Evolutionary conservation across 345 rosid species (phyloP).

Genomic region (Acer negundo): DNA sequence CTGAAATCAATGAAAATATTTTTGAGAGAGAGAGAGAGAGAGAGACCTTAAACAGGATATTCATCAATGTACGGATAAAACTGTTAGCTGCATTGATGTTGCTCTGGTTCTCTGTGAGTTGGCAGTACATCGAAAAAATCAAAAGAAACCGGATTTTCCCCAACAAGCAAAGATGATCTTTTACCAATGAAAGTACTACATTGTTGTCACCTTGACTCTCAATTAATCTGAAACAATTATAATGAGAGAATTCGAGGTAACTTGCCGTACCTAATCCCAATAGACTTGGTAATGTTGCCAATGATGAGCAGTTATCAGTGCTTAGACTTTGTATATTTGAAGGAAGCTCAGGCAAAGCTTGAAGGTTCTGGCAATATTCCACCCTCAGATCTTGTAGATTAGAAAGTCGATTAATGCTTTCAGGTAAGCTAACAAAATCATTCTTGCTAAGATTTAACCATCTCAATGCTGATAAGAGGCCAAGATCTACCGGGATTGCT

Average conservation of each 20-base stretch:
- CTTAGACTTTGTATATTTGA: background rate
- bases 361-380: conserved; percentile 16
- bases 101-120: background rate
- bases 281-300: background rate
- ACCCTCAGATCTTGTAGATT: background rate
- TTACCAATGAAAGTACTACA: conserved; percentile 1
- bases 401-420: background rate
- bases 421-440: conserved; percentile 5
- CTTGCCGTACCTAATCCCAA: background rate
- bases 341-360: conserved; percentile 21
- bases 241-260: background rate
- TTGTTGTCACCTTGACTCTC: background rate
- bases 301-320: background rate
- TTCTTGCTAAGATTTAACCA: conserved; percentile 18
- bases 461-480: background rate
- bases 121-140: background rate
- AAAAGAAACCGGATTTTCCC: background rate
- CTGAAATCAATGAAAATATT: no score
- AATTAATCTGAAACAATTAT: conserved; percentile 3
- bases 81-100: background rate
- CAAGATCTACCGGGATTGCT: conserved; percentile 8
- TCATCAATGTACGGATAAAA: background rate
- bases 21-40: background rate
- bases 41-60: background rate
- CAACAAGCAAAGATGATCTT: background rate